These are phyloP conservation scores for Picochlorum sp. DNA, from an alignment of 139 green algal genomes.

Conservation along the genomic window DNA sequence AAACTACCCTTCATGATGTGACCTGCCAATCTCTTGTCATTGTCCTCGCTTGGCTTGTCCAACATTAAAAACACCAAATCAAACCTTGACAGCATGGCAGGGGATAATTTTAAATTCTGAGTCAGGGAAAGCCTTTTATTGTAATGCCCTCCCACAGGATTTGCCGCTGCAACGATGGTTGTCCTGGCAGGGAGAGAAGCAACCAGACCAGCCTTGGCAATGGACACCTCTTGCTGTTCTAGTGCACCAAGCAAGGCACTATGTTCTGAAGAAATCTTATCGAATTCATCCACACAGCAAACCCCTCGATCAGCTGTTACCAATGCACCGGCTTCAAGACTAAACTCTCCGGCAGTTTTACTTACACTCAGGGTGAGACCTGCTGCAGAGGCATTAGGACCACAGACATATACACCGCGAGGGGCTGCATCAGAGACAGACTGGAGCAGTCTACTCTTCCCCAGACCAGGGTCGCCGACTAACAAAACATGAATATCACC, in stretches of 20 bases:
- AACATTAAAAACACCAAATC: conserved; percentile 91
- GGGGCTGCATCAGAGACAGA: conserved; percentile 59
- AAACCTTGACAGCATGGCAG: conserved; percentile 79
- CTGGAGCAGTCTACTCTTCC: conserved; percentile 86
- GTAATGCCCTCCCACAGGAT: conserved; percentile 75
- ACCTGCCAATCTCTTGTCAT: conserved; percentile 69
- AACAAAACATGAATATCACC: conserved; percentile 81
- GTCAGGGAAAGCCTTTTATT: conserved; percentile 56
- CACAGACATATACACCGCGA: conserved; percentile 88
- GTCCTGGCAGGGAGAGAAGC: conserved; percentile 79
- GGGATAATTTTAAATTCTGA: conserved; percentile 76
- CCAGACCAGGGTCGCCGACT: conserved; percentile 78
- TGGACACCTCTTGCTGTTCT: conserved; percentile 77
- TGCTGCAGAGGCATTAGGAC: conserved; percentile 57
- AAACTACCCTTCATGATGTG: conserved; percentile 84
- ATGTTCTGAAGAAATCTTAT: conserved; percentile 73
- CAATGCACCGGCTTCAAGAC: conserved; percentile 82
- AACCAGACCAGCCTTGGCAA: conserved; percentile 88
- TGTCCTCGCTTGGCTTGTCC: conserved; percentile 67
- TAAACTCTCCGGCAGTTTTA: conserved; percentile 55
- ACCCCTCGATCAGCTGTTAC: conserved; percentile 76
- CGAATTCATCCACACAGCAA: conserved; percentile 93
- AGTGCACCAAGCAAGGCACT: conserved; percentile 81
- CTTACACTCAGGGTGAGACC: conserved; percentile 80
- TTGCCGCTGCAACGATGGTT: conserved; percentile 84